A percentile compares a stretch with the other conserved stretches of the same genome.
phyloP scores from a whole-genome alignment of 1,139 yeast genomes.

The Sugiyamaella neomexicana region DNA sequence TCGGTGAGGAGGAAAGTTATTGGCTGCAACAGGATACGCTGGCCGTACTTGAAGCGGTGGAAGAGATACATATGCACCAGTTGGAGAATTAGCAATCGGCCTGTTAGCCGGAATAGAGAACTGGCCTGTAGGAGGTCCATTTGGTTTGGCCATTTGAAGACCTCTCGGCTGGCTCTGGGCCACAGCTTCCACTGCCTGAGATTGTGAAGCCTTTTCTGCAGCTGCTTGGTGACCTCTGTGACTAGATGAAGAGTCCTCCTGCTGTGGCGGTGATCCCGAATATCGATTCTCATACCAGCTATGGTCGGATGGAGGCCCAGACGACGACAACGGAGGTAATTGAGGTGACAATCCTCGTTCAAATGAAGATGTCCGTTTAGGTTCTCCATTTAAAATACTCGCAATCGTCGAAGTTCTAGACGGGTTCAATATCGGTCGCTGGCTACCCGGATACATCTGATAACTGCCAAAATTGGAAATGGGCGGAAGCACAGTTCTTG shows the following conservation, averaged over 20 bases:
- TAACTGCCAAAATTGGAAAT: conserved; percentile 13
- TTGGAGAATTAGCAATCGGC: conserved; percentile 8
- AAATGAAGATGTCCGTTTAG: conserved; percentile 11
- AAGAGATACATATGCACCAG: conserved; percentile 7
- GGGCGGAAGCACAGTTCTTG: conserved; percentile 13
- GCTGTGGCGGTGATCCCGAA: conserved; percentile 7
- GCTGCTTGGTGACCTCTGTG: neutral
- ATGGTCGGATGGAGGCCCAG: conserved; percentile 6
- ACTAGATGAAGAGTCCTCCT: conserved; percentile 1
- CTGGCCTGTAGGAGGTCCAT: conserved; percentile 10
- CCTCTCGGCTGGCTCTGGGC: neutral
- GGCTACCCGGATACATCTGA: conserved; percentile 21
- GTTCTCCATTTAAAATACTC: conserved; percentile 26
- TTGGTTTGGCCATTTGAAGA: conserved; percentile 3
- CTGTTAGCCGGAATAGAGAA: conserved; percentile 9
- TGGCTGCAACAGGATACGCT: conserved; percentile 1
- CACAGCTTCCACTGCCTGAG: conserved; percentile 4
- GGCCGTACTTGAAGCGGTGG: conserved; percentile 8
- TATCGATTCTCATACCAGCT: conserved; percentile 13
- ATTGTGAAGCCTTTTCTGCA: neutral
- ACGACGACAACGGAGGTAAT: conserved; percentile 14
- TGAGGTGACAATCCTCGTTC: conserved; percentile 19
- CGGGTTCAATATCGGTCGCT: conserved; percentile 29
- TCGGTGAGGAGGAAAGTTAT: conserved; percentile 4
- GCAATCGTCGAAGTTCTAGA: conserved; percentile 26